Evolutionary conservation across 345 rosid genomes (phyloP), one percentile per base, ranked within the genome.

Genomic region (Corymbia maculata): DNA sequence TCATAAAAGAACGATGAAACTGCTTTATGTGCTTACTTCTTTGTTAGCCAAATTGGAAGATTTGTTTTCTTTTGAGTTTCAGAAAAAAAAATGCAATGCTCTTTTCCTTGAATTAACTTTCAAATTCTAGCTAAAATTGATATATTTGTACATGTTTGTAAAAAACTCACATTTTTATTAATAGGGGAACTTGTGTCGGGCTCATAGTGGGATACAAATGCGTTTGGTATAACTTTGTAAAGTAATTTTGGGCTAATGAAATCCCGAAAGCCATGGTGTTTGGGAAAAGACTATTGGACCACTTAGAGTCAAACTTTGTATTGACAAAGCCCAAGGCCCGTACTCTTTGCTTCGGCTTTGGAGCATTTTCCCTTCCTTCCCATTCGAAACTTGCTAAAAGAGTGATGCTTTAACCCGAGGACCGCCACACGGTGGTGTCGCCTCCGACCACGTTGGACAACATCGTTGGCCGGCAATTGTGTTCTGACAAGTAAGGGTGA

Each of bases 81-180:
- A 1, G 28, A 5, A 4, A 59, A 57, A 26, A 26, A 17, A 17
- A 36, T 5, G 47, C 3, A 17, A 70, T 70, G 13, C 80, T 0
- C 47, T 6, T 8, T 36, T 36, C 9, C 6, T 68, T 9, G 22
- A 68, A 30, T 32, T 6, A 15, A 32, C 42, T 32, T 68, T 68
- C 42, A 15, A 16, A 30, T 68, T 68, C 9, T 5, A 68, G 79
- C 44, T 7, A 30, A 68, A 68, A 68, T 68, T 68, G 79, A 68
- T 68, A 7, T 32, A 1, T 68, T 6, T 6, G 75, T n/a, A 28
- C 0, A 3, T 28, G 4, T n/a, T 28, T 6, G 17, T 8, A n/a
- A 0, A 64, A 64, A 28, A n/a, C 30, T 64, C 36, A 0, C 12
- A 16, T 64, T 13, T 59, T n/a, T 64, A 64, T n/a, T 13, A n/a